These are phyloP conservation scores for Podaxis sp. DNA, from an alignment of 768 basidiomycete genomes.

Conservation along the genomic window DNA sequence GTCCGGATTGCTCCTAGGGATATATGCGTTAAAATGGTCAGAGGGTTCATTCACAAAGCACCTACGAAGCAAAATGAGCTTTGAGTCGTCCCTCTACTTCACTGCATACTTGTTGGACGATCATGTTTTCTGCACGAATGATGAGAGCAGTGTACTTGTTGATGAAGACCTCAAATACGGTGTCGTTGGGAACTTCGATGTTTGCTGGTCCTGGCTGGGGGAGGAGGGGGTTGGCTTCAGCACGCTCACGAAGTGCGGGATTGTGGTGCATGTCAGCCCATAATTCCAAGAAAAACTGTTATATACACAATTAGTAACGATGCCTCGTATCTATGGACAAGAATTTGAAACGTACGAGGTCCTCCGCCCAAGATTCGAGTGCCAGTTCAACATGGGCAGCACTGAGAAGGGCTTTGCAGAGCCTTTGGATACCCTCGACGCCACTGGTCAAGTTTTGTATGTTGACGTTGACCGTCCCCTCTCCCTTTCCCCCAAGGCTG, in stretches of 20 bases:
- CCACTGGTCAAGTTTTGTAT: slow-evolving; percentile 74
- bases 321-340: not conserved
- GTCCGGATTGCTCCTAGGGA: not conserved
- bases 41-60: not conserved
- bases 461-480: slow-evolving; percentile 47
- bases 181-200: slow-evolving; percentile 48
- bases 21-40: not conserved
- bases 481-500: slow-evolving; percentile 46
- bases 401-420: slow-evolving; percentile 86
- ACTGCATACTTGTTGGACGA: slow-evolving; percentile 75
- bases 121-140: slow-evolving; percentile 82
- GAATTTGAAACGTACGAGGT: slow-evolving; percentile 56
- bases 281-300: slow-evolving; percentile 89
- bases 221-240: slow-evolving; percentile 47
- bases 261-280: slow-evolving; percentile 76
- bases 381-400: slow-evolving; percentile 69
- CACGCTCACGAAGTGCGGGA: slow-evolving; percentile 55
- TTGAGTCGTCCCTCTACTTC: slow-evolving; percentile 82
- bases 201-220: slow-evolving; percentile 39
- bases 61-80: slow-evolving; percentile 61
- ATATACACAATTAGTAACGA: not conserved
- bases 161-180: slow-evolving; percentile 81
- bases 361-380: slow-evolving; percentile 87
- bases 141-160: slow-evolving; percentile 59
- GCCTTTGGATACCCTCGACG: slow-evolving; percentile 75